These are phyloP conservation scores for Euphorbia tirucalli DNA, from an alignment of 345 rosid genomes.

Conservation along the genomic window DNA sequence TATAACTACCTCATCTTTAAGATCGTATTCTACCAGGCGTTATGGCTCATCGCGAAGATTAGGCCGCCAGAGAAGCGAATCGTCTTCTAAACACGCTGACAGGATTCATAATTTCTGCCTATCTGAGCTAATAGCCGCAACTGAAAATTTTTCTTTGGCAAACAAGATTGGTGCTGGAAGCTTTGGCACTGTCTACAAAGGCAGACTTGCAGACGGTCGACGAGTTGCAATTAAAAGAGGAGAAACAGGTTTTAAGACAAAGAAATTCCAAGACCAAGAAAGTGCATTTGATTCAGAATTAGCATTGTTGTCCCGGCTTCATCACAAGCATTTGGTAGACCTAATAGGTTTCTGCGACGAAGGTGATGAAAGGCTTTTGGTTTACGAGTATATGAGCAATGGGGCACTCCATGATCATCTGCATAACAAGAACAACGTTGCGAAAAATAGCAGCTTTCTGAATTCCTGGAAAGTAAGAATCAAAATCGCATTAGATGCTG, in stretches of 20 bases:
- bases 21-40: constrained; percentile 26
- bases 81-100: constrained; percentile 36
- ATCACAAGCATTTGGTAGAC: constrained; percentile 63
- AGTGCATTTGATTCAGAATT: constrained; percentile 56
- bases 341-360: constrained; percentile 63
- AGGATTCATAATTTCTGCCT: constrained; percentile 38
- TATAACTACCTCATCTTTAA: constrained; percentile 19
- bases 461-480: constrained; percentile 67
- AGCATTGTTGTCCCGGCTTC: constrained; percentile 44
- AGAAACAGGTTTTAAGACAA: constrained; percentile 20
- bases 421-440: constrained; percentile 32
- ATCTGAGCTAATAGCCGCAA: constrained; percentile 45
- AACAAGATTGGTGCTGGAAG: constrained; percentile 57
- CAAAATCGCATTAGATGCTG: constrained; percentile 55
- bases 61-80: constrained; percentile 40
- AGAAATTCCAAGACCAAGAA: constrained; percentile 47
- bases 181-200: constrained; percentile 56
- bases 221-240: constrained; percentile 66
- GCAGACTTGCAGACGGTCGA: constrained; percentile 46
- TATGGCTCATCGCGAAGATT: constrained; percentile 32
- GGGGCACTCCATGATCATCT: constrained; percentile 55
- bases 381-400: constrained; percentile 61
- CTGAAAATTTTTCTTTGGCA: constrained; percentile 41
- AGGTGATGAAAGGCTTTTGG: constrained; percentile 51
- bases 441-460: constrained; percentile 26